phyloP scores from a whole-genome alignment of 73 alveolate species.

The Symbiodinium natans region DNA sequence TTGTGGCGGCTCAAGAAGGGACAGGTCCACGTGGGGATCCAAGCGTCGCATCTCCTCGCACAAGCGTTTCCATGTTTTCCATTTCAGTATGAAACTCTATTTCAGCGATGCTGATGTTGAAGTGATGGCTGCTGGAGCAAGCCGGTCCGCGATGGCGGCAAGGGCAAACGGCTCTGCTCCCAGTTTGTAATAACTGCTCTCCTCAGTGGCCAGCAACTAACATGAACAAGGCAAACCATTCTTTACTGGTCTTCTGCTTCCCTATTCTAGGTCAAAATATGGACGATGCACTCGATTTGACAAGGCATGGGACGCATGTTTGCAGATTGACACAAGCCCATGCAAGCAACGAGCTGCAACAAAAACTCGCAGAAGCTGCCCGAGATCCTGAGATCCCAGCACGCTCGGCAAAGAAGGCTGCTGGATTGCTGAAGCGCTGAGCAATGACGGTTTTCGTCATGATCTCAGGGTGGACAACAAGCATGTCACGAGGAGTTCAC shows the following conservation, averaged over 20 bases:
- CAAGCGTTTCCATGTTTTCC: background rate
- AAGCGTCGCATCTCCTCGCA: slow-evolving; percentile 25
- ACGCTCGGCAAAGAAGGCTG: slow-evolving; percentile 21
- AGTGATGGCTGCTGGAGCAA: background rate
- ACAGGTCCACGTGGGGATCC: background rate
- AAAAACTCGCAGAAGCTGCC: too few species aligned
- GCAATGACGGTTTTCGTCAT: background rate
- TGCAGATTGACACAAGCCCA: too few species aligned
- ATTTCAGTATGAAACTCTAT: background rate
- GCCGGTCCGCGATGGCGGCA: slow-evolving; percentile 17
- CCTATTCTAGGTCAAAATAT: too few species aligned
- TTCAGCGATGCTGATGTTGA: background rate
- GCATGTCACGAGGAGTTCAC: too few species aligned
- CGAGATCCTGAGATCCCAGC: background rate
- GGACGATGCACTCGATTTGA: too few species aligned
- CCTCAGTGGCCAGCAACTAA: background rate
- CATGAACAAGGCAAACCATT: too few species aligned
- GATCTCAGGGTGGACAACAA: too few species aligned
- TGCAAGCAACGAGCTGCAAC: too few species aligned
- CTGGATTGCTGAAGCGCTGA: slow-evolving; percentile 7
- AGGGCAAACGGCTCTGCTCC: slow-evolving; percentile 59
- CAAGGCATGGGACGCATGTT: too few species aligned
- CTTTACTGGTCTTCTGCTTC: too few species aligned
- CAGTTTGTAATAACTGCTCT: slow-evolving; percentile 3
- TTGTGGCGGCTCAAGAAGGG: background rate